Conservation (phyloP, 495 filamentous ascomycete genomes). For the Evansstolkia leycettana region DNA sequence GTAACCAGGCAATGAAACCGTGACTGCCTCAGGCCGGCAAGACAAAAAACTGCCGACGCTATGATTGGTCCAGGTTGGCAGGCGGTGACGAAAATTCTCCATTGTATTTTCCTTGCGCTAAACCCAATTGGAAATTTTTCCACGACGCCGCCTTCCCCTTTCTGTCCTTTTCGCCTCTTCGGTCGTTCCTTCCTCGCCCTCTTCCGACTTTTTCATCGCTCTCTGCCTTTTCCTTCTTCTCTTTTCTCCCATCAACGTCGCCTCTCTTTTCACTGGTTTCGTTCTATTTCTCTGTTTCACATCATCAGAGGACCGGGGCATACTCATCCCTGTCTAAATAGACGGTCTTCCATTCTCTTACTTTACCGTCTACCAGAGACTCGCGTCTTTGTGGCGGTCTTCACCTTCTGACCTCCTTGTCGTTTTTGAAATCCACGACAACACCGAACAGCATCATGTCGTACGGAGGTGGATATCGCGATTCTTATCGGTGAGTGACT, state of each 20-base stretch:
- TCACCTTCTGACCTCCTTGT: no score
- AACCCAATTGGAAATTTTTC: slow-evolving; percentile 7
- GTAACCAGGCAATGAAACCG: no score
- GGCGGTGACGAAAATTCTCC: neutral
- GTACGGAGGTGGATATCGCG: slow-evolving; percentile 57
- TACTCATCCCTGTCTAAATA: no score
- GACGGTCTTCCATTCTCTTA: no score
- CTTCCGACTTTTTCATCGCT: slow-evolving; percentile 7
- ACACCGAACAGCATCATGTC: slow-evolving; percentile 42
- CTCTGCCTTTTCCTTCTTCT: slow-evolving; percentile 1
- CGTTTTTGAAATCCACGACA: slow-evolving; percentile 16
- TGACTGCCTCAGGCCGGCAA: no score
- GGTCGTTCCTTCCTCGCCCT: slow-evolving; percentile 10
- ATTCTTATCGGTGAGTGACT: slow-evolving; percentile 31
- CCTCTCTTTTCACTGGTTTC: slow-evolving; percentile 2
- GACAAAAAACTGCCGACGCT: neutral
- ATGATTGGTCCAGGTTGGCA: no score
- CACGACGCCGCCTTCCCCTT: neutral
- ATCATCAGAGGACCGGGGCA: neutral
- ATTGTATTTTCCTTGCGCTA: slow-evolving; percentile 5
- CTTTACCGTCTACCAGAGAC: no score
- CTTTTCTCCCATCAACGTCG: no score
- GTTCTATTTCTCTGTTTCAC: neutral
- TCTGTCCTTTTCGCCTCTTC: neutral
- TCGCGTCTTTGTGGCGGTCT: no score